A percentile compares a stretch with the other conserved stretches of the same genome.
Conservation (phyloP, 2,329 filamentous ascomycete genomes). For the Neocatenulostroma microsporum region DNA sequence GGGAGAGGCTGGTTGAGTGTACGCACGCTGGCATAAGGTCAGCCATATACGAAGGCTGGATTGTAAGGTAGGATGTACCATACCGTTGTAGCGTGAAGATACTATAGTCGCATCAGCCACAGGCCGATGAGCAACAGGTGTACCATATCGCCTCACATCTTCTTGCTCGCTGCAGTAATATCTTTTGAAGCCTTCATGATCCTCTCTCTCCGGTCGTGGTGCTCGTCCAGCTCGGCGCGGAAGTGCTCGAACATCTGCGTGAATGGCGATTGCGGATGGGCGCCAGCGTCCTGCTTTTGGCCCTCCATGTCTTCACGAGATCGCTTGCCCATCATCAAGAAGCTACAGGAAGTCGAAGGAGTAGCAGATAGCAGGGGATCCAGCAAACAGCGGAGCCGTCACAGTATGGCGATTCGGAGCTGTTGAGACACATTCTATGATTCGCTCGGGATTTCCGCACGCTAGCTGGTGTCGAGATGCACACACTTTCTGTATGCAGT, state of each 20-base stretch:
- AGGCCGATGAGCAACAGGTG: not conserved
- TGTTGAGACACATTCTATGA: too few relatives aligned
- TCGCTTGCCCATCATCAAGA: constrained; percentile 8
- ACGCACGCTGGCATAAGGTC: constrained; percentile 50
- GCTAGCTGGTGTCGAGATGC: too few relatives aligned
- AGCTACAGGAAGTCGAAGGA: not conserved
- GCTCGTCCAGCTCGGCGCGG: constrained; percentile 80
- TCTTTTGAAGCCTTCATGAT: constrained; percentile 88
- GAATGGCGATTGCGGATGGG: constrained; percentile 41
- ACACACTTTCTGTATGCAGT: too few relatives aligned
- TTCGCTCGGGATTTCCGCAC: too few relatives aligned
- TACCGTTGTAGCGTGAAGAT: constrained; percentile 81
- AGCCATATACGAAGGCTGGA: not conserved
- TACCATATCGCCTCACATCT: constrained; percentile 61
- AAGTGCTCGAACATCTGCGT: constrained; percentile 75
- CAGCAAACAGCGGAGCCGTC: too few relatives aligned
- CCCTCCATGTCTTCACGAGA: constrained; percentile 11
- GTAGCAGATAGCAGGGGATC: too few relatives aligned
- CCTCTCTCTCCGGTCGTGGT: constrained; percentile 84
- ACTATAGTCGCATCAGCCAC: constrained; percentile 36
- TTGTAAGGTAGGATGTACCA: constrained; percentile 6
- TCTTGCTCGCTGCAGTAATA: constrained; percentile 91
- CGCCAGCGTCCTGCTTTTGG: constrained; percentile 1
- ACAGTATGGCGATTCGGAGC: too few relatives aligned
- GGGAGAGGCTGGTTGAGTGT: constrained; percentile 55